Evolutionary conservation across 306 rosid species (phyloP).

Genomic region (Morella rubra): DNA sequence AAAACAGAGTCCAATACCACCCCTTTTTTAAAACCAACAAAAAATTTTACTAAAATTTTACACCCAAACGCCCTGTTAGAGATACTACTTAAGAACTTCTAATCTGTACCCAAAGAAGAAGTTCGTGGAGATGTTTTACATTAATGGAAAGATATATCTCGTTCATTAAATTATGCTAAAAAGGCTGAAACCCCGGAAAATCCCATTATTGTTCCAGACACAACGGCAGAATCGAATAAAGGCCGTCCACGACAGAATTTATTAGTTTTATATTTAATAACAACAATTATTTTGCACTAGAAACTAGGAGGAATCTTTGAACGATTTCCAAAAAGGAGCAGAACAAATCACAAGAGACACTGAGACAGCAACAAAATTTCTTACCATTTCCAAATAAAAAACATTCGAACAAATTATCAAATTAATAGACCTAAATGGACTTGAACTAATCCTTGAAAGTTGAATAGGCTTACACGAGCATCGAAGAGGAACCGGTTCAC

Average conservation of each 20-base stretch:
- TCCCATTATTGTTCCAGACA: neutral
- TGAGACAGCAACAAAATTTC: neutral
- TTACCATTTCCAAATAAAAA: too few species aligned
- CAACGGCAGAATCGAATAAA: neutral
- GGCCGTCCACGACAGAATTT: neutral
- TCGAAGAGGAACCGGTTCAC: constrained; percentile 65
- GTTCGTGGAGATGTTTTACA: too few species aligned
- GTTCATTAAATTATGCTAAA: too few species aligned
- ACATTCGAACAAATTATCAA: too few species aligned
- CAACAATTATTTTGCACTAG: neutral
- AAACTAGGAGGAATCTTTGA: neutral
- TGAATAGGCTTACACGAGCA: constrained; percentile 54
- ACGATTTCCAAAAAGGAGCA: neutral
- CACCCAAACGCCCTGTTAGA: too few species aligned
- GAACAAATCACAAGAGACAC: neutral
- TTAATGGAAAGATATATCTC: too few species aligned
- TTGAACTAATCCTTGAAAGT: too few species aligned
- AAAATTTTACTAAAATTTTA: too few species aligned
- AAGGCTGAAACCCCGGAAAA: too few species aligned
- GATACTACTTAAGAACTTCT: neutral
- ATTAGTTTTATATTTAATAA: neutral
- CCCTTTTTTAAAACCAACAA: too few species aligned
- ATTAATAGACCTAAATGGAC: too few species aligned
- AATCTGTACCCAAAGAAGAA: too few species aligned
- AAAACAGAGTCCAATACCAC: neutral